A percentile compares a stretch with the other conserved stretches of the same genome.
These are phyloP conservation scores for Yamadazyma diddensiae DNA, from an alignment of 1,139 yeast species.

Conservation along the genomic window DNA sequence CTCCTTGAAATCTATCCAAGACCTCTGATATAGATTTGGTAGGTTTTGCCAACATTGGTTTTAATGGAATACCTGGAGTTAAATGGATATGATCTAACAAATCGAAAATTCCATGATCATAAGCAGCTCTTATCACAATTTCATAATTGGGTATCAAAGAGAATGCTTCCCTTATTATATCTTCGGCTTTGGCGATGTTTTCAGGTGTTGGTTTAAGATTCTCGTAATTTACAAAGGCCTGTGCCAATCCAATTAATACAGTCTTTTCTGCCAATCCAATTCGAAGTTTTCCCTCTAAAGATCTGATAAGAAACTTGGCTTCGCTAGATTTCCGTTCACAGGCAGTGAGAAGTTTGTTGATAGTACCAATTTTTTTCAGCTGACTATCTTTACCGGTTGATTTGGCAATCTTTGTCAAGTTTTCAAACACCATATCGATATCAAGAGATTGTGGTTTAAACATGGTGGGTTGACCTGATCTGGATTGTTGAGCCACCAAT, in stretches of 20 bases:
- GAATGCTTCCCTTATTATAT: conserved; percentile 76
- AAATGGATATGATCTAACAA: conserved; percentile 68
- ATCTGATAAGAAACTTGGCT: conserved; percentile 86
- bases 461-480: conserved; percentile 88
- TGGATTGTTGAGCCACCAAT: conserved; percentile 76
- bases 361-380: conserved; percentile 66
- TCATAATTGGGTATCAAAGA: conserved; percentile 93
- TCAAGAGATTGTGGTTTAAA: conserved; percentile 84
- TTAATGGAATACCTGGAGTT: conserved; percentile 90
- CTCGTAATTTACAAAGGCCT: conserved; percentile 72
- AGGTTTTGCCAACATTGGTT: conserved; percentile 98
- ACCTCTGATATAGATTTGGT: conserved; percentile 90
- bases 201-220: conserved; percentile 34
- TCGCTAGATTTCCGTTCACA: conserved; percentile 70
- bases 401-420: conserved; percentile 73
- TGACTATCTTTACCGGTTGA: conserved; percentile 86
- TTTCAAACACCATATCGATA: conserved; percentile 68
- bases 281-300: conserved; percentile 87
- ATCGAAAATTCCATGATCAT: conserved; percentile 64
- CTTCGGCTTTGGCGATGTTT: conserved; percentile 61
- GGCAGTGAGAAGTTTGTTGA: conserved; percentile 81
- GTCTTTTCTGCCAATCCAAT: conserved; percentile 95
- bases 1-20: conserved; percentile 80
- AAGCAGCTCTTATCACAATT: conserved; percentile 61
- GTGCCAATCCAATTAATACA: conserved; percentile 78